phyloP scores from a whole-genome alignment of 768 basidiomycete species.

The Suillus clintonianus region DNA sequence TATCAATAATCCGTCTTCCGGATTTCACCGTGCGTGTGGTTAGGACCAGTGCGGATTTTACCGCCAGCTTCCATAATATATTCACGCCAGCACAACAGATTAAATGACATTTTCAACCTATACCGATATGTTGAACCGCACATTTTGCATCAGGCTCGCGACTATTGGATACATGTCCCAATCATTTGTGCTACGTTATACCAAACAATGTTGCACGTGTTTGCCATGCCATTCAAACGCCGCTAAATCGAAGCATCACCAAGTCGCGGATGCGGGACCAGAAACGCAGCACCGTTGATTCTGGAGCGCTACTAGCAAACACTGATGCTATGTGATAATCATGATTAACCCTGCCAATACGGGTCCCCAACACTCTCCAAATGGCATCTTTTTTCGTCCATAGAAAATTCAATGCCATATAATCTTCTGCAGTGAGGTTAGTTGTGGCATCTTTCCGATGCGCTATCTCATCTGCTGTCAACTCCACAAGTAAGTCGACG shows the following conservation, averaged over 20 bases:
- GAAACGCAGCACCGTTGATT: neutral
- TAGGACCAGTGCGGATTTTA: too few relatives aligned
- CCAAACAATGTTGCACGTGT: too few relatives aligned
- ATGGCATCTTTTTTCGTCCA: neutral
- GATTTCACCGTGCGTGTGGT: too few relatives aligned
- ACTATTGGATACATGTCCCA: too few relatives aligned
- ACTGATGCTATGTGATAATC: conserved; percentile 5
- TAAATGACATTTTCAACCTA: too few relatives aligned
- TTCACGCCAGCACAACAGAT: too few relatives aligned
- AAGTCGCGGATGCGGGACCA: conserved; percentile 7
- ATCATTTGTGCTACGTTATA: too few relatives aligned
- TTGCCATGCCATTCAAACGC: too few relatives aligned
- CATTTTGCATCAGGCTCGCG: too few relatives aligned
- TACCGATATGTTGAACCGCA: too few relatives aligned
- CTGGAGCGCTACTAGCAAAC: neutral
- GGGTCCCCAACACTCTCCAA: conserved; percentile 10
- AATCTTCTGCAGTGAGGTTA: neutral
- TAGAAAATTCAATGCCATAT: conserved; percentile 8
- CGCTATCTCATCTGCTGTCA: neutral
- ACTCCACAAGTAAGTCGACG: conserved; percentile 16
- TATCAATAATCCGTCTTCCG: too few relatives aligned
- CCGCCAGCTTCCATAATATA: too few relatives aligned
- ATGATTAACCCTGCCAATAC: conserved; percentile 2
- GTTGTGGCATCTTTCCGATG: conserved; percentile 1
- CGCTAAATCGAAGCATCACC: neutral